Evolutionary conservation across 169 alveolate genomes (phyloP).

Genomic region (Cryptosporidium parvum): DNA sequence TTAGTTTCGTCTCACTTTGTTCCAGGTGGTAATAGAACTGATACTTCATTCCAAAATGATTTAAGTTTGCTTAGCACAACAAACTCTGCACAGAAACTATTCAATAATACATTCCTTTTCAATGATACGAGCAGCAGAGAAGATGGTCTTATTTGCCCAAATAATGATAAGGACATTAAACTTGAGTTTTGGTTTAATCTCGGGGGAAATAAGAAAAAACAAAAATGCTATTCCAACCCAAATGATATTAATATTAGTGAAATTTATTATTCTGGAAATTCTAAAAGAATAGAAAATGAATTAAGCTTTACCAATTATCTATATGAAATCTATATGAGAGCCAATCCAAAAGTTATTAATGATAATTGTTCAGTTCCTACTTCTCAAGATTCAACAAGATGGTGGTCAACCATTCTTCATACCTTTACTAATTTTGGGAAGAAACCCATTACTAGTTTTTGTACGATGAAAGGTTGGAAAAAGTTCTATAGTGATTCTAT

Average conservation of each 20-base stretch:
- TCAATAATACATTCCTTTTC: constrained; percentile 1
- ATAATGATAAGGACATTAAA: constrained; percentile 34
- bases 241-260: constrained; percentile 8
- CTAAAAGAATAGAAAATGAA: constrained; percentile 34
- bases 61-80: not conserved
- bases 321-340: constrained; percentile 46
- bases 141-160: constrained; percentile 43
- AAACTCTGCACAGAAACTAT: not conserved
- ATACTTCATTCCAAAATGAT: not conserved
- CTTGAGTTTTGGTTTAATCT: constrained; percentile 54
- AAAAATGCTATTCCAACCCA: constrained; percentile 35
- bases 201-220: not conserved
- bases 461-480: constrained; percentile 63
- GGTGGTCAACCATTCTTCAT: constrained; percentile 63
- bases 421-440: constrained; percentile 66
- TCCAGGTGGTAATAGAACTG: constrained; percentile 45
- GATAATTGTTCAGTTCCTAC: constrained; percentile 52
- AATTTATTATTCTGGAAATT: constrained; percentile 7
- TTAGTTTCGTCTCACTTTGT: constrained; percentile 25
- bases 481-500: constrained; percentile 44
- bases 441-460: constrained; percentile 49
- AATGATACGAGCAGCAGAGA: constrained; percentile 26
- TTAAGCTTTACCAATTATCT: constrained; percentile 46
- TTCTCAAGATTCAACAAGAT: constrained; percentile 59
- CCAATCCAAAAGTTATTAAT: constrained; percentile 27